These are phyloP conservation scores for Wolfiporia cocos DNA, from an alignment of 1,284 basidiomycete genomes.

Conservation along the genomic window DNA sequence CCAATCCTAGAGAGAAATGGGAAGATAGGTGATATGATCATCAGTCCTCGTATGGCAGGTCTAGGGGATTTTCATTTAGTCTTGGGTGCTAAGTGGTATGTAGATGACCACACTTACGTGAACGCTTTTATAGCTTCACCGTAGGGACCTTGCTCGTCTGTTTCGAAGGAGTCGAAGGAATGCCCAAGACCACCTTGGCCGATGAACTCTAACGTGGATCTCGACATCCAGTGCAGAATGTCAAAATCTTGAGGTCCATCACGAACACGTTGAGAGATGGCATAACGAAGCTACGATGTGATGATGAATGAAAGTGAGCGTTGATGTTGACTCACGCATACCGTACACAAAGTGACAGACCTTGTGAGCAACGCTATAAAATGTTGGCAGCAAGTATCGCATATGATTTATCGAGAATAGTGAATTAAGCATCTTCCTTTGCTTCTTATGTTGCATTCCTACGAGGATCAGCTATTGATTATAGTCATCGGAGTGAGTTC, in stretches of 20 bases:
- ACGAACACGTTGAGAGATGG: background rate
- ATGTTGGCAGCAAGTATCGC: conserved; percentile 10
- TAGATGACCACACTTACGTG: conserved; percentile 2
- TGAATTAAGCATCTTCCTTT: conserved; percentile 12
- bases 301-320: too few species aligned
- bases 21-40: too few species aligned
- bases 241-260: too few species aligned
- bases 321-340: background rate
- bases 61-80: too few species aligned
- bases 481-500: too few species aligned
- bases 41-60: too few species aligned
- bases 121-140: too few species aligned
- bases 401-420: conserved; percentile 13
- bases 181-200: conserved; percentile 29
- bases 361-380: conserved; percentile 5
- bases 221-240: too few species aligned
- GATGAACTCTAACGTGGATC: background rate
- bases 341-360: conserved; percentile 1
- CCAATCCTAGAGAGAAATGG: too few species aligned
- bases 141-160: too few species aligned
- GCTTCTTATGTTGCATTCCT: conserved; percentile 10
- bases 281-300: background rate
- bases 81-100: too few species aligned
- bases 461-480: background rate
- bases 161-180: conserved; percentile 27